Evolutionary conservation across 331 rosid species (phyloP).

Genomic region (Stylosanthes scabra): DNA sequence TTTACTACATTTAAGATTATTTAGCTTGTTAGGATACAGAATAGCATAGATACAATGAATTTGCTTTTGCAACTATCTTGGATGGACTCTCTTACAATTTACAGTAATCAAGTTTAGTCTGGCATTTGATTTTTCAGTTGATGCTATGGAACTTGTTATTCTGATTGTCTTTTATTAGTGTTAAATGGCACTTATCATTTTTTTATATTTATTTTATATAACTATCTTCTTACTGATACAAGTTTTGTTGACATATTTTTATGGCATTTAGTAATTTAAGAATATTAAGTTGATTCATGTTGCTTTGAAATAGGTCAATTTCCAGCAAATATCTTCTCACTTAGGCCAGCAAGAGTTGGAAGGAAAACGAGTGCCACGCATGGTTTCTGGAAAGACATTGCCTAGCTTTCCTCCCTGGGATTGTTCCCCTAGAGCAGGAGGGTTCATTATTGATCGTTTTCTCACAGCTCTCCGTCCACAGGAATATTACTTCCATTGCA

Average conservation of each 20-base stretch:
- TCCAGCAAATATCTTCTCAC: slow-evolving; percentile 96
- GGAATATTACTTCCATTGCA: slow-evolving; percentile 96
- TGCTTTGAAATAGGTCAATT: slow-evolving; percentile 76
- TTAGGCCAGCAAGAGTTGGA: slow-evolving; percentile 96
- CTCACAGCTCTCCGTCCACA: slow-evolving; percentile 96
- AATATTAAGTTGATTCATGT: slow-evolving; percentile 24
- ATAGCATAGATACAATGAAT: slow-evolving; percentile 2
- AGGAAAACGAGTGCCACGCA: slow-evolving; percentile 96
- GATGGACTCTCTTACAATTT: background rate
- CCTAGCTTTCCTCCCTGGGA: slow-evolving; percentile 97
- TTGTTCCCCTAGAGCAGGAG: slow-evolving; percentile 94
- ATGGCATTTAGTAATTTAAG: background rate
- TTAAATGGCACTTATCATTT: background rate
- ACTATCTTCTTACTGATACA: background rate
- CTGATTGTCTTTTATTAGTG: slow-evolving; percentile 1
- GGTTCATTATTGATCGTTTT: slow-evolving; percentile 91
- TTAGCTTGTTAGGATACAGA: slow-evolving; percentile 11
- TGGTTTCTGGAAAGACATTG: slow-evolving; percentile 97
- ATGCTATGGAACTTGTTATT: background rate
- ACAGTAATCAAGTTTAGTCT: slow-evolving; percentile 16
- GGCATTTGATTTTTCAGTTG: slow-evolving; percentile 21
- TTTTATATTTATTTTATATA: background rate
- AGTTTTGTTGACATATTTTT: slow-evolving; percentile 3
- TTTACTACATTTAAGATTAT: too few relatives aligned
- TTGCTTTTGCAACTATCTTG: slow-evolving; percentile 3